Evolutionary conservation across 2,329 filamentous ascomycete genomes (phyloP).

Genomic region (Talaromyces sp.): DNA sequence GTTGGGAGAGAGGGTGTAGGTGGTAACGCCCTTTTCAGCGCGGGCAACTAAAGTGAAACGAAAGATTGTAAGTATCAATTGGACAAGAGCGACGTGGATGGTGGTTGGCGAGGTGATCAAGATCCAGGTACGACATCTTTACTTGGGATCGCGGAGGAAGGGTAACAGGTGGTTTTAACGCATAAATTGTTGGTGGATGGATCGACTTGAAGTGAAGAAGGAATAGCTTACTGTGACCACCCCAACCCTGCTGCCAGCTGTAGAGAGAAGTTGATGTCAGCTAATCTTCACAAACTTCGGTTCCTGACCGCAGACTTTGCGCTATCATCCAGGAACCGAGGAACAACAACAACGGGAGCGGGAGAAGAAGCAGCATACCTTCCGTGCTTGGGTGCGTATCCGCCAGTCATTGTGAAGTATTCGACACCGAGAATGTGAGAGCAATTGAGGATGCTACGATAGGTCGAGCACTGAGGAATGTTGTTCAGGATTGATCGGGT

Average conservation of each 20-base stretch:
- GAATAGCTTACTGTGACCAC: conserved; percentile 14
- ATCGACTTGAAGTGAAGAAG: not conserved
- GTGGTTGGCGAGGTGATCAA: not conserved
- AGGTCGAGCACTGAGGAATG: not conserved
- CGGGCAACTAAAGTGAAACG: conserved; percentile 25
- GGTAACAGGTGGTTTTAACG: not conserved
- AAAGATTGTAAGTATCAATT: conserved; percentile 24
- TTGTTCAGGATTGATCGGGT: conserved; percentile 11
- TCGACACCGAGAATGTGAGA: conserved; percentile 2
- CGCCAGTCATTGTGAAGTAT: conserved; percentile 16
- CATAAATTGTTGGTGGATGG: not conserved
- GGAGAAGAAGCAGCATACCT: not conserved
- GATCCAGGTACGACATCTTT: not conserved
- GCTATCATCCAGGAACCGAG: not conserved
- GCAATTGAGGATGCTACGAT: conserved; percentile 1
- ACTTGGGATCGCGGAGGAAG: not conserved
- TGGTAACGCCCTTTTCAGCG: conserved; percentile 59
- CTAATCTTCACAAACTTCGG: not conserved
- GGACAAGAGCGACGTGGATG: not conserved
- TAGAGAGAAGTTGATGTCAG: conserved; percentile 3
- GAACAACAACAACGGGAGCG: not conserved
- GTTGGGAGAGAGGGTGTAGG: conserved; percentile 80
- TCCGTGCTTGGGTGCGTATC: conserved; percentile 14
- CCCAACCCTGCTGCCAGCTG: conserved; percentile 13
- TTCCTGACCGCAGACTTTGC: not conserved